phyloP scores from a whole-genome alignment of 371 early-diverging fungal genomes.

The Syncephalis fuscata region DNA sequence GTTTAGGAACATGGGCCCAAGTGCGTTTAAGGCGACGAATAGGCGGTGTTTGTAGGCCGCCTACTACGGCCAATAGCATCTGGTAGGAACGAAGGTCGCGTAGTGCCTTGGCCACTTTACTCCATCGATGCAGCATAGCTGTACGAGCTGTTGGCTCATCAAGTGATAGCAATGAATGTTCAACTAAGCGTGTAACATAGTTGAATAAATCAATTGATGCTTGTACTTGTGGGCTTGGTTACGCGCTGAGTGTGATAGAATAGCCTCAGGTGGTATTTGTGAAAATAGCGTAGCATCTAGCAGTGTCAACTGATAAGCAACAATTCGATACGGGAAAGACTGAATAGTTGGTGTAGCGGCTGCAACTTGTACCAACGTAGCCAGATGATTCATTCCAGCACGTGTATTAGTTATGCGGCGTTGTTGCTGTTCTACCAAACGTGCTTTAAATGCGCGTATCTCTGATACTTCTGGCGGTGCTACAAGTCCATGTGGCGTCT shows the following conservation, averaged over 20 bases:
- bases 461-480: too few species aligned
- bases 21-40: constrained; percentile 55
- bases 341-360: constrained; percentile 21
- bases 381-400: too few species aligned
- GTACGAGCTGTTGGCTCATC: constrained; percentile 41
- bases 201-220: constrained; percentile 72
- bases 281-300: constrained; percentile 53
- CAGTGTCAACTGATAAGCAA: constrained; percentile 56
- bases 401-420: too few species aligned
- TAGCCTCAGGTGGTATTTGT: constrained; percentile 41
- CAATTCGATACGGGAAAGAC: constrained; percentile 41
- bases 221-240: constrained; percentile 42
- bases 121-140: constrained; percentile 50
- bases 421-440: too few species aligned
- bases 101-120: constrained; percentile 48
- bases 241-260: constrained; percentile 47
- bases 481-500: too few species aligned
- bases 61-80: constrained; percentile 52
- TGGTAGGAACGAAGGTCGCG: constrained; percentile 53
- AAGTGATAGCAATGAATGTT: constrained; percentile 46
- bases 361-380: constrained; percentile 4
- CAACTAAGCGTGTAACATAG: constrained; percentile 56
- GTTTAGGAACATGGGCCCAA: constrained; percentile 55
- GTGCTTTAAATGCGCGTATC: too few species aligned
- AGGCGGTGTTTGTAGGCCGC: constrained; percentile 57